Evolutionary conservation across 768 basidiomycete genomes (phyloP).

Genomic region (Amanita muscaria): DNA sequence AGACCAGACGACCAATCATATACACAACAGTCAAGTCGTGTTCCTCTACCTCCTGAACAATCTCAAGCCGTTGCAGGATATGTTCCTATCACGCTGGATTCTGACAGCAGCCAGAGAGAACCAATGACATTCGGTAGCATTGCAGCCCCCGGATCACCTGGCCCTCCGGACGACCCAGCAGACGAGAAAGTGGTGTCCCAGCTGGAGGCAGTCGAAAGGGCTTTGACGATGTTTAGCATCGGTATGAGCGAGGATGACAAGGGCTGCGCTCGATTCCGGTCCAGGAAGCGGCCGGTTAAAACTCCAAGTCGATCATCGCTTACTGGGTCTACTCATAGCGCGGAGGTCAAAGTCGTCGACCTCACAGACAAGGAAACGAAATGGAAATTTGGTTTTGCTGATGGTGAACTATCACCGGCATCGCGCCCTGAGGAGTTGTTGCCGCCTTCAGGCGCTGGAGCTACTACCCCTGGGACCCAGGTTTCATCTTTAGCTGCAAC

Average conservation of each 20-base stretch:
- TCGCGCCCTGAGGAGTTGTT: neutral
- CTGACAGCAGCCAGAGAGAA: conserved; percentile 11
- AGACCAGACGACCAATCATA: neutral
- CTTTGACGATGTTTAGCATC: conserved; percentile 6
- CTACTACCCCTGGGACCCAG: conserved; percentile 1
- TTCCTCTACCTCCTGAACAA: conserved; percentile 12
- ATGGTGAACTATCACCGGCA: conserved; percentile 1
- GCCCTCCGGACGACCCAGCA: neutral
- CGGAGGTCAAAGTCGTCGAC: conserved; percentile 21
- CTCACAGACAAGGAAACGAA: conserved; percentile 19
- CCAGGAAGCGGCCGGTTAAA: conserved; percentile 21
- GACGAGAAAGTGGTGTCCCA: conserved; percentile 1
- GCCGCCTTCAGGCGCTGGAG: too few species aligned
- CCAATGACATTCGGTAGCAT: conserved; percentile 49
- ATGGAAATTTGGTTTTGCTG: conserved; percentile 50
- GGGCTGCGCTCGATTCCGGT: conserved; percentile 23
- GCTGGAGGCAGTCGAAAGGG: conserved; percentile 18
- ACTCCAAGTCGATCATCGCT: conserved; percentile 11
- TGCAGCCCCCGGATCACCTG: conserved; percentile 16
- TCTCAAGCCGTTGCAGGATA: conserved; percentile 28
- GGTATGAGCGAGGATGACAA: conserved; percentile 5
- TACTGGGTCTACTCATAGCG: neutral
- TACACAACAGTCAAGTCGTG: conserved; percentile 1
- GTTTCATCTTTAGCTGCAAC: conserved; percentile 6
- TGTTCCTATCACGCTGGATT: conserved; percentile 12